phyloP scores from a whole-genome alignment of 805 yeast species.

The Wickerhamiella domercqiae region DNA sequence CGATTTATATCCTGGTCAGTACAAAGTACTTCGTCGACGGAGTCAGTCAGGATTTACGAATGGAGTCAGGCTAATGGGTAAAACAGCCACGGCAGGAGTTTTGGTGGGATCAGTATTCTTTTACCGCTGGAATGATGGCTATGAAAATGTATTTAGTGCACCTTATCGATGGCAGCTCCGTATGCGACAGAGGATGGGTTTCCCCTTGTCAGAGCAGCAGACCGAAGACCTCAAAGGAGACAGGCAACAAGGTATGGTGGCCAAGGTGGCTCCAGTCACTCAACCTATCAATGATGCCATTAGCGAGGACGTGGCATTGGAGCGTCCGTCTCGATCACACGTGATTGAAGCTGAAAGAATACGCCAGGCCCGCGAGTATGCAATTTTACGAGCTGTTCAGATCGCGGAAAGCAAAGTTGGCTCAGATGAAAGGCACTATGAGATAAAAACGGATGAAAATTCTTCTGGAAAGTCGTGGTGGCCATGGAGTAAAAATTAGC shows the following conservation, averaged over 20 bases:
- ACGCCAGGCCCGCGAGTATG: conserved; percentile 53
- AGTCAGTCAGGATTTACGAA: conserved; percentile 39
- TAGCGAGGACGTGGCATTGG: conserved; percentile 29
- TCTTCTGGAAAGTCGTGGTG: conserved; percentile 2
- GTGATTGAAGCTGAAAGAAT: conserved; percentile 59
- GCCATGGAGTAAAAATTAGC: too few relatives aligned
- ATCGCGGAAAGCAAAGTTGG: conserved; percentile 26
- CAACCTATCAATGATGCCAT: conserved; percentile 27
- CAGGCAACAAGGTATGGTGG: conserved; percentile 22
- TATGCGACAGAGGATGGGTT: conserved; percentile 33
- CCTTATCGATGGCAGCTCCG: conserved; percentile 48
- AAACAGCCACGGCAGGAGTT: conserved; percentile 33
- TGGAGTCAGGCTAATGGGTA: conserved; percentile 47
- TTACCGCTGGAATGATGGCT: conserved; percentile 74
- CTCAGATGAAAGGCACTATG: neutral
- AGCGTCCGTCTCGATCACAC: conserved; percentile 58
- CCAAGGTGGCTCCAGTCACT: conserved; percentile 12
- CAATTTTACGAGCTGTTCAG: conserved; percentile 31
- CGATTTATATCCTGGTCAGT: conserved; percentile 63
- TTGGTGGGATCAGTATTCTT: conserved; percentile 51
- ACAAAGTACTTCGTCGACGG: conserved; percentile 49
- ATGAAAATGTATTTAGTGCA: conserved; percentile 56
- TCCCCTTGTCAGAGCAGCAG: conserved; percentile 44
- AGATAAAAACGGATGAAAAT: neutral
- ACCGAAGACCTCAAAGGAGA: conserved; percentile 38